Conservation (phyloP, 345 rosid genomes). For the Salix dunnii region DNA sequence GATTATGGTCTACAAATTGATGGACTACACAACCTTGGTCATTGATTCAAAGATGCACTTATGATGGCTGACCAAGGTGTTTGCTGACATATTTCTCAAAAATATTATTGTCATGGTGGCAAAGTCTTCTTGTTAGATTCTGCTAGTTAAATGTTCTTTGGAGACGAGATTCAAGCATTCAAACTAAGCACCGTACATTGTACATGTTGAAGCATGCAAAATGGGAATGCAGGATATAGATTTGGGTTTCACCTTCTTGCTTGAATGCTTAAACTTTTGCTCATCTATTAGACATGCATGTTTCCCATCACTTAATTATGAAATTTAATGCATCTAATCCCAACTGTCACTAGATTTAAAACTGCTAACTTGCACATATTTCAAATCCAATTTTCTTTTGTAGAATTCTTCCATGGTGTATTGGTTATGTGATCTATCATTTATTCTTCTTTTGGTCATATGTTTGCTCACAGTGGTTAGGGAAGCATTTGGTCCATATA, state of each 20-base stretch:
- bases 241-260: too few relatives aligned
- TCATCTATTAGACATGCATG: too few relatives aligned
- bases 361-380: not conserved
- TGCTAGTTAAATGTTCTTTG: too few relatives aligned
- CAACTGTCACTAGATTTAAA: not conserved
- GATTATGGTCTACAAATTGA: not conserved
- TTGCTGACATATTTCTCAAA: not conserved
- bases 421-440: not conserved
- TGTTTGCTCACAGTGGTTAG: conserved; percentile 64
- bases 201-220: too few relatives aligned
- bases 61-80: not conserved
- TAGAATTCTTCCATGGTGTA: not conserved
- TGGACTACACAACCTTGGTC: not conserved
- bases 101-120: too few relatives aligned
- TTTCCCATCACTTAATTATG: too few relatives aligned
- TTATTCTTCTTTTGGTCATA: not conserved
- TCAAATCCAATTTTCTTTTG: not conserved
- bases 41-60: not conserved
- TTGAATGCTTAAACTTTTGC: too few relatives aligned
- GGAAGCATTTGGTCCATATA: conserved; percentile 86
- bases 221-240: too few relatives aligned
- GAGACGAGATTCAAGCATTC: too few relatives aligned
- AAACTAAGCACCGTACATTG: too few relatives aligned
- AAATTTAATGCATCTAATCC: not conserved
- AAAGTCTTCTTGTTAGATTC: too few relatives aligned